Evolutionary conservation across 2,329 filamentous ascomycete species (phyloP).

Genomic region (Colletotrichum theobromicola): DNA sequence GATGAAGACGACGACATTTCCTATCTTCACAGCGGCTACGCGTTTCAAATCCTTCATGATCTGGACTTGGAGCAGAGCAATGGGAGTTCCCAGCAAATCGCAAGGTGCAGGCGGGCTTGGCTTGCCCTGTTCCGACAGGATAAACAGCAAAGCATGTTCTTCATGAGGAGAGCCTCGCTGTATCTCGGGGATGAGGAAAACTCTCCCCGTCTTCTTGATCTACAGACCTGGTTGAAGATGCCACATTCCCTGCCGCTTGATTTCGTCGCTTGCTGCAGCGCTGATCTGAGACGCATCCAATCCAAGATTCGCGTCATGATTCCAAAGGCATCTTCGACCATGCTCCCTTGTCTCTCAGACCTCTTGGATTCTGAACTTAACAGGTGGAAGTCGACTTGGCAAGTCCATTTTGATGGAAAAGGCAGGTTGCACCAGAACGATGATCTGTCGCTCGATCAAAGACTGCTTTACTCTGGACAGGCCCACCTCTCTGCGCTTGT

Average conservation of each 20-base stretch:
- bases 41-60: background rate
- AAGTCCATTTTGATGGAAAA: background rate
- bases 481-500: background rate
- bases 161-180: background rate
- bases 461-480: background rate
- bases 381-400: background rate
- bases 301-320: background rate
- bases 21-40: background rate
- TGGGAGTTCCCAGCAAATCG: background rate
- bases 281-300: background rate
- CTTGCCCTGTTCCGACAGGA: background rate
- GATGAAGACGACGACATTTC: background rate
- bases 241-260: background rate
- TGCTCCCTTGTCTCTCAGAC: background rate
- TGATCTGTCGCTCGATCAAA: background rate
- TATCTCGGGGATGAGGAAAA: background rate
- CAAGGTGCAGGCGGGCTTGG: background rate
- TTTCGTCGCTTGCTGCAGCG: background rate
- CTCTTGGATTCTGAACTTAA: background rate
- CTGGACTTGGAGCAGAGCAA: background rate
- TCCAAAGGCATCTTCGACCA: background rate
- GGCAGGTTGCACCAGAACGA: background rate
- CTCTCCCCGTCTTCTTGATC: background rate
- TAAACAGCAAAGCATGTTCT: background rate
- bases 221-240: background rate